A percentile compares a stretch with the other conserved stretches of the same genome.
These are phyloP conservation scores for Groenewaldozyma auringiensis DNA, from an alignment of 1,139 yeast genomes.

Conservation along the genomic window DNA sequence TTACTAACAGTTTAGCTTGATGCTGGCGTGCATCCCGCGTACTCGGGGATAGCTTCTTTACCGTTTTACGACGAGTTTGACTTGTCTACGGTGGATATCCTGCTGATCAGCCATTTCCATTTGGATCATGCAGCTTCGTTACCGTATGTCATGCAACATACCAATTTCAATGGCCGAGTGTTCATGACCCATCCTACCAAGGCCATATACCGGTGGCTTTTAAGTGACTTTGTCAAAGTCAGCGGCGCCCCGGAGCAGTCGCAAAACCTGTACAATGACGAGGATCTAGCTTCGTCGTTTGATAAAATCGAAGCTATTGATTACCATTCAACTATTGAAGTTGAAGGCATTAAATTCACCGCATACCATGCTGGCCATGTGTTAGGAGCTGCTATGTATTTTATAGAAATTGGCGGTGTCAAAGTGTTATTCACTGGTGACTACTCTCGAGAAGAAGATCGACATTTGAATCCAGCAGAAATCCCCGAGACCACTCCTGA, in stretches of 20 bases:
- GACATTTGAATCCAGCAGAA: conserved; percentile 93
- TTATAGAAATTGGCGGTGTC: conserved; percentile 89
- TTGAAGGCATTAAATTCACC: conserved; percentile 89
- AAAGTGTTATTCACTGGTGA: conserved; percentile 91
- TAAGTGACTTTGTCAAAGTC: conserved; percentile 90
- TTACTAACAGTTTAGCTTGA: conserved; percentile 41
- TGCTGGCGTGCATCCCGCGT: conserved; percentile 97
- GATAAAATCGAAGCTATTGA: conserved; percentile 90
- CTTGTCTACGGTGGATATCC: conserved; percentile 73
- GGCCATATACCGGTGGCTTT: conserved; percentile 91
- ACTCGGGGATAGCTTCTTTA: conserved; percentile 77
- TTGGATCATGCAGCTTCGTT: conserved; percentile 96
- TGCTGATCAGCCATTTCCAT: conserved; percentile 90
- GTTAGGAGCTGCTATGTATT: conserved; percentile 96
- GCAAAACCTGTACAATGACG: conserved; percentile 67
- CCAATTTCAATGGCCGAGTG: conserved; percentile 87
- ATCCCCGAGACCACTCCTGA: conserved; percentile 88
- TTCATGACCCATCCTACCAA: conserved; percentile 99
- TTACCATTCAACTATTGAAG: conserved; percentile 90
- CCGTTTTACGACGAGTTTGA: conserved; percentile 97
- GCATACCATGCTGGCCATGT: conserved; percentile 99
- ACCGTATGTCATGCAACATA: conserved; percentile 97
- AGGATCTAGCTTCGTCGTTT: conserved; percentile 79
- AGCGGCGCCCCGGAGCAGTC: conserved; percentile 47
- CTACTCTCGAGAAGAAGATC: conserved; percentile 88